Evolutionary conservation across 345 rosid species (phyloP).

Genomic region (Hibiscus tridactylites): DNA sequence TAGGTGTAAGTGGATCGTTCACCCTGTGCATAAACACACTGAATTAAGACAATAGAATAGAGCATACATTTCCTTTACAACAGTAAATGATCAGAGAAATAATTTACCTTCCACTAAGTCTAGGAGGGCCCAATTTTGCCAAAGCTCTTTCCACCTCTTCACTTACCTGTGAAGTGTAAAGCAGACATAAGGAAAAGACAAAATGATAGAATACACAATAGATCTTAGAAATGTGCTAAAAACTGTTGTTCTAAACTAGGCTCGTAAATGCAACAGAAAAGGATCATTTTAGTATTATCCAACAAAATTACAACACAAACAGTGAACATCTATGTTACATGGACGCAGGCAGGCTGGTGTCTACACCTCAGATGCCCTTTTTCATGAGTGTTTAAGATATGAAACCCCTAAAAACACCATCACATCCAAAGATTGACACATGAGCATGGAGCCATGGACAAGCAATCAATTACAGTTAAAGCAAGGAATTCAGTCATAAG

Average conservation of each 20-base stretch:
- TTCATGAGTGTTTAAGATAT: not conserved
- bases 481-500: not conserved
- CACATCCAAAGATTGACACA: not conserved
- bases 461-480: not conserved
- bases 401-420: not conserved
- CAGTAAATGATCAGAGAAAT: not conserved
- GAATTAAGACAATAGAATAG: not conserved
- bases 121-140: slow-evolving; percentile 85
- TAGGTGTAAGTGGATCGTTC: too few species aligned
- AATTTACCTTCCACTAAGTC: slow-evolving; percentile 71
- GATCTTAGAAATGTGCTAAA: not conserved
- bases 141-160: slow-evolving; percentile 99
- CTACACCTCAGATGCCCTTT: not conserved
- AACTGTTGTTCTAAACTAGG: not conserved
- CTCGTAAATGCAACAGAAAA: not conserved
- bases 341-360: not conserved
- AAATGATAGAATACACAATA: not conserved
- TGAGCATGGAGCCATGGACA: not conserved
- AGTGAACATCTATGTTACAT: not conserved
- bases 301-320: not conserved
- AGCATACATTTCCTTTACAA: not conserved
- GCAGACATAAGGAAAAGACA: too few species aligned
- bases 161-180: slow-evolving; percentile 58
- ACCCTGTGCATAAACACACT: too few species aligned
- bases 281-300: not conserved